Evolutionary conservation across 2,329 filamentous ascomycete species (phyloP), one percentile per base, ranked within the genome.

Genomic region (Alternaria triticina): DNA sequence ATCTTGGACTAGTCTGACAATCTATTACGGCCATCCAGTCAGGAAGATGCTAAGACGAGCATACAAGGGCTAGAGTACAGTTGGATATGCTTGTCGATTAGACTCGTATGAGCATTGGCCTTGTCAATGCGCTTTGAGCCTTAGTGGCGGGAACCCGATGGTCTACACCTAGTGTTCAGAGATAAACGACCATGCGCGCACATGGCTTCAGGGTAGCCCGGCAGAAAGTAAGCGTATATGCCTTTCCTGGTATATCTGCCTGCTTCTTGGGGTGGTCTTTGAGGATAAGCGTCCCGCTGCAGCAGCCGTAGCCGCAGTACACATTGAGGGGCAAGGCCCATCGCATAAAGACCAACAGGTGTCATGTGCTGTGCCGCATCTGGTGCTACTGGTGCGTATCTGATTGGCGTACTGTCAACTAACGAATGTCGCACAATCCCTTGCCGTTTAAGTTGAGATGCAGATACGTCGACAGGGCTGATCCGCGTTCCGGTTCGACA

Each of bases 341-440:
- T 46, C n/a, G 57, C 57, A 54, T 59, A 7, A 23, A 54, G 22
- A 28, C 50, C 28, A 59, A 59, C 57, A 28, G 28, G 17, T 55
- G 43, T 59, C 28, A 55, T 59, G 57, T 30, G 28, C 43, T 28
- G 50, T 59, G 57, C 50, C 50, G 40, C 49, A 54, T 55, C 33
- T 30, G 43, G 57, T 46, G 57, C n/a, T 46, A 22, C 25, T 51
- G n/a, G 15, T 36, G 28, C 46, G 47, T 33, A 25, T 9, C 43
- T 55, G 57, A 59, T 59, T 59, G 50, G 50, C n/a, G 28, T 47
- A 28, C 23, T 6, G 30, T 23, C 22, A 59, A 22, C 50, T 46
- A 36, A 27, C 15, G 49, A 47, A 40, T 23, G 57, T 51, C 43
- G 50, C 50, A 59, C 27, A 55, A 59, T 28, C 28, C 50, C 40